Evolutionary conservation across 1,139 yeast genomes (phyloP).

Genomic region (Geotrichum aggregatum): DNA sequence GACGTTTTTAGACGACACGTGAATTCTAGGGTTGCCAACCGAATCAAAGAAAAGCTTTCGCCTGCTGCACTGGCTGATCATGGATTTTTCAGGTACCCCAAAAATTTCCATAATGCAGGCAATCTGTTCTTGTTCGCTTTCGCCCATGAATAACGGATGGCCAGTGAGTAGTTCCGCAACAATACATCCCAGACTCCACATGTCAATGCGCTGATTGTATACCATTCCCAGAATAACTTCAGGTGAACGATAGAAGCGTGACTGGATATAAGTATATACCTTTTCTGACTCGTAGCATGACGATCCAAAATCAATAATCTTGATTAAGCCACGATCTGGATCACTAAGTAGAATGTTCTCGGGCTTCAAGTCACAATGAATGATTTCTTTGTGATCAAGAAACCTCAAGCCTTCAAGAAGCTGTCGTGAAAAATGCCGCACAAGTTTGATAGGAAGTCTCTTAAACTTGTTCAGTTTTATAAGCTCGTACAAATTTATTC

Average conservation of each 20-base stretch:
- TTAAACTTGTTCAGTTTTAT: slow-evolving; percentile 56
- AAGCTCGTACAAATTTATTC: slow-evolving; percentile 63
- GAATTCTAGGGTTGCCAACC: slow-evolving; percentile 41
- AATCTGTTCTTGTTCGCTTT: slow-evolving; percentile 62
- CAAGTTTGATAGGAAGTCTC: slow-evolving; percentile 55
- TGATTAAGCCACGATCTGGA: slow-evolving; percentile 81
- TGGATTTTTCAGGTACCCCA: slow-evolving; percentile 53
- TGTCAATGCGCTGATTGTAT: slow-evolving; percentile 65
- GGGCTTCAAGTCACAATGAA: slow-evolving; percentile 93
- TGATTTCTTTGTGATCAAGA: slow-evolving; percentile 53
- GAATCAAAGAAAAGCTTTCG: slow-evolving; percentile 43
- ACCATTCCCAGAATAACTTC: slow-evolving; percentile 79
- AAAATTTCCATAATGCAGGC: slow-evolving; percentile 55
- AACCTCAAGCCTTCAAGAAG: slow-evolving; percentile 57
- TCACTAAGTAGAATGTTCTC: slow-evolving; percentile 81
- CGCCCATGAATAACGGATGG: slow-evolving; percentile 64
- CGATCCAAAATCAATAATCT: slow-evolving; percentile 93
- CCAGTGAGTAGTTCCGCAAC: slow-evolving; percentile 65
- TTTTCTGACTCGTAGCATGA: slow-evolving; percentile 93
- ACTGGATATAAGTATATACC: slow-evolving; percentile 88
- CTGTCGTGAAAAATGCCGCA: slow-evolving; percentile 52
- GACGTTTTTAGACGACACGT: slow-evolving; percentile 36
- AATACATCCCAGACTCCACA: slow-evolving; percentile 77
- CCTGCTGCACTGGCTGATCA: slow-evolving; percentile 41
- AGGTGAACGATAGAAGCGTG: slow-evolving; percentile 91